These are phyloP conservation scores for Arctium minus DNA, from an alignment of 129 eudicot species.

Conservation along the genomic window DNA sequence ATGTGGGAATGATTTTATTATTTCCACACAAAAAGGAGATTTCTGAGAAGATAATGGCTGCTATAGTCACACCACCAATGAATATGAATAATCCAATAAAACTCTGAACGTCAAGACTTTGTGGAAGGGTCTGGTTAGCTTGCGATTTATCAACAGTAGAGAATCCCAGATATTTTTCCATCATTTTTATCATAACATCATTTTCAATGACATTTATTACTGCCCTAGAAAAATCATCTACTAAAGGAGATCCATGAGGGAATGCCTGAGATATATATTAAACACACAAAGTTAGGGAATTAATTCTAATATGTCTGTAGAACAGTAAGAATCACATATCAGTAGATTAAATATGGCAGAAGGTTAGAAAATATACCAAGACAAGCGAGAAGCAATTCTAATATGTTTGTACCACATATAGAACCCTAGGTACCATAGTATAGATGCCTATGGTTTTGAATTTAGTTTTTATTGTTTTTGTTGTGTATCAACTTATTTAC, in stretches of 20 bases:
- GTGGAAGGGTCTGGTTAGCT: neutral
- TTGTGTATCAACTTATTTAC: neutral
- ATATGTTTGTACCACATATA: no score
- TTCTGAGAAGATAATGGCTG: slow-evolving; percentile 11
- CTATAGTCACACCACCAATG: neutral
- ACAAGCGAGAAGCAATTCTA: no score
- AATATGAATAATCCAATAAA: slow-evolving; percentile 6
- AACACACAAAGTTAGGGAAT: neutral
- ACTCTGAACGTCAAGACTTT: slow-evolving; percentile 20
- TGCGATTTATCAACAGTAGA: neutral
- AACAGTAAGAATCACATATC: neutral
- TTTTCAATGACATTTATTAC: slow-evolving; percentile 16
- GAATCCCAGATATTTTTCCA: neutral
- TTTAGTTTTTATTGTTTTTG: neutral
- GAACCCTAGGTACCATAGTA: neutral
- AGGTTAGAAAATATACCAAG: neutral
- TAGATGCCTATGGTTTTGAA: neutral
- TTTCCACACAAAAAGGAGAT: neutral
- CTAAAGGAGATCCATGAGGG: slow-evolving; percentile 2
- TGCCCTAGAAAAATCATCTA: neutral
- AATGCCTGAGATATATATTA: slow-evolving; percentile 19
- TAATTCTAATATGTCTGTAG: neutral
- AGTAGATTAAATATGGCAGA: neutral
- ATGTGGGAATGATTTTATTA: neutral
- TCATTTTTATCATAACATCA: neutral